Base-by-base conservation (phyloP, 441 rosid species). In the Jatropha podagrica region DNA sequence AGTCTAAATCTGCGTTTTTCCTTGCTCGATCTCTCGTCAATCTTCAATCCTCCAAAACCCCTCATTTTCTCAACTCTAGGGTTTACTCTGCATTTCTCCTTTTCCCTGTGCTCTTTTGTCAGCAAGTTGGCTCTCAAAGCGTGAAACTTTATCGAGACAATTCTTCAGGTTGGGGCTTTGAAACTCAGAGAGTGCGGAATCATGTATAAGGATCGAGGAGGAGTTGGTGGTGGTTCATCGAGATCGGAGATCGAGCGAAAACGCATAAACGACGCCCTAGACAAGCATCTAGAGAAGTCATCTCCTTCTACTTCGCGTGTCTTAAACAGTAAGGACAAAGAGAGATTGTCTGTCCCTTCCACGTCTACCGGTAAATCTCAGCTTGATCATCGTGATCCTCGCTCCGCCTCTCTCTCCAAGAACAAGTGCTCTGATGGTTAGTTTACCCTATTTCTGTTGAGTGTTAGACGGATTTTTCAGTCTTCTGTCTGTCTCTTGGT, bases 261-360 rank as follows among this genome's bases (percentile, higher is more conserved):
- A 83, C 89, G 96, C 69, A 89, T 93, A 79, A 90, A 88, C 41
- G 96, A 92, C 77, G 95, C 90, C 60, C 85, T 93, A 72, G 97
- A 93, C 79, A 93, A 89, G 87, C 98, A 92, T 71, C 84, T 93
- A 8, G 92, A 90, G 88, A 91, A 89, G 86, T 85, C 95, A 13
- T 91, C 97, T 12, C 91, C 98, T 68, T 93, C 95, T 37, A 91
- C 97, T 69, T 89, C 97, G 14, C 86, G 92, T 69, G 86, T 74
- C 68, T 73, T 85, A 79, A 78, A 58, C 67, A 80, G 81, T 71
- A 88, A 85, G 79, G 94, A 86, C 67, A 90, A 84, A 73, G 92
- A 87, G 38, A 83, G 87, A 68, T 75, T 82, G 76, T 83, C 94
- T 9, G 78, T 85, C 26, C 95, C 93, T 2, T 90, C 95, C 27